A percentile compares a stretch with the other conserved stretches of the same genome.
These are phyloP conservation scores for Letharia lupina DNA, from an alignment of 495 filamentous ascomycete genomes.

Conservation along the genomic window DNA sequence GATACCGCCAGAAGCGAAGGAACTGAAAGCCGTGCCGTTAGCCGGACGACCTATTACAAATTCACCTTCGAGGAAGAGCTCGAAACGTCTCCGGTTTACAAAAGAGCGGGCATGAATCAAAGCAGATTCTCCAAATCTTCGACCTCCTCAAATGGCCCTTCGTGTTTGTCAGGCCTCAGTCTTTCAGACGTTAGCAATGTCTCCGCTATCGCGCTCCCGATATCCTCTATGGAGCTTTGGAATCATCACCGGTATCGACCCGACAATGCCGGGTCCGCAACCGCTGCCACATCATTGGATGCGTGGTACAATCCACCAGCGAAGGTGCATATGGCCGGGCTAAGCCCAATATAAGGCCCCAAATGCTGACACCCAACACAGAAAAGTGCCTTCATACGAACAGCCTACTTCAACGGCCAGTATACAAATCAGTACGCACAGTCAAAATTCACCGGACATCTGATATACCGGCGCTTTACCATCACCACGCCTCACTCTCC, in stretches of 20 bases:
- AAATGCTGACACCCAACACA: conserved; percentile 4
- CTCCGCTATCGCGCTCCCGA: conserved; percentile 21
- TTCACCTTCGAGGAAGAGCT: conserved; percentile 21
- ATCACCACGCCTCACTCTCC: conserved; percentile 14
- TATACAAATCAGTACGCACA: conserved; percentile 26
- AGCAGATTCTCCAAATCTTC: conserved; percentile 16
- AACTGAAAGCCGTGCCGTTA: conserved; percentile 9
- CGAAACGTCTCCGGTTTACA: conserved; percentile 18
- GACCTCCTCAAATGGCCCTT: conserved; percentile 18
- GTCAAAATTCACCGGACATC: conserved; percentile 22
- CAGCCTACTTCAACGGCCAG: conserved; percentile 24
- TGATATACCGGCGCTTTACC: conserved; percentile 22
- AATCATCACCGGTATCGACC: conserved; percentile 22
- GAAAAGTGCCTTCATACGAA: conserved; percentile 25
- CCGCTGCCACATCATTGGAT: conserved; percentile 10
- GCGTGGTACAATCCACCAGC: conserved; percentile 24
- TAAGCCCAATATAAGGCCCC: background rate
- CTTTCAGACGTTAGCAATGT: conserved; percentile 22
- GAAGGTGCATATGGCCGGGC: conserved; percentile 4
- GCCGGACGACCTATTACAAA: conserved; percentile 6
- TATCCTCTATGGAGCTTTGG: conserved; percentile 22
- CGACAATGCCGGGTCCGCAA: background rate
- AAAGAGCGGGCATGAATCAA: conserved; percentile 16
- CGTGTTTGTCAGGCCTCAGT: conserved; percentile 23
- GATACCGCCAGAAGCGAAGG: conserved; percentile 10